Evolutionary conservation across 306 rosid genomes (phyloP).

Genomic region (Fagus sylvatica): DNA sequence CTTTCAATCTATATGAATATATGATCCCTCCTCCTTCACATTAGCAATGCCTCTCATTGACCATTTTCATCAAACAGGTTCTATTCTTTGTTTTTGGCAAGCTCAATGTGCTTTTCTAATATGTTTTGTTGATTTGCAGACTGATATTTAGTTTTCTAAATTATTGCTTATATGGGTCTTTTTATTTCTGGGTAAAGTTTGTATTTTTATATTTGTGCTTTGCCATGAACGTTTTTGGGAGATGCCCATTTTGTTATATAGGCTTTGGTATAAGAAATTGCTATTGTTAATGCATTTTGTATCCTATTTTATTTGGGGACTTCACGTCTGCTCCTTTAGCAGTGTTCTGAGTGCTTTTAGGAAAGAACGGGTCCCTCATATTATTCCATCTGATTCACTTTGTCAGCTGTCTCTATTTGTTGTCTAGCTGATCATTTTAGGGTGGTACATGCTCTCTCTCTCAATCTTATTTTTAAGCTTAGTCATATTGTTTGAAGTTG

Average conservation of each 20-base stretch:
- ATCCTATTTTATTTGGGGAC: not conserved
- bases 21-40: not conserved
- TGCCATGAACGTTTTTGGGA: no score
- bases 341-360: not conserved
- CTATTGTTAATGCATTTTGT: no score
- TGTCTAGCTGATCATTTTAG: conserved; percentile 13
- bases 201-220: not conserved
- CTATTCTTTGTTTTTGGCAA: not conserved
- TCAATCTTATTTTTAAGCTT: no score
- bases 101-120: not conserved
- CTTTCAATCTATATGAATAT: no score
- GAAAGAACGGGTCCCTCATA: conserved; percentile 27
- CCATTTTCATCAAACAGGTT: not conserved
- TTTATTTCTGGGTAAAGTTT: not conserved
- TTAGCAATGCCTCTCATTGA: not conserved
- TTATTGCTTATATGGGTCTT: not conserved
- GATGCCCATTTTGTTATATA: no score
- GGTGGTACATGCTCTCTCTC: conserved; percentile 6
- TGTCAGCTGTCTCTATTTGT: not conserved
- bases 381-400: conserved; percentile 6
- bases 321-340: conserved; percentile 8
- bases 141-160: not conserved
- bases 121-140: no score
- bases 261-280: no score
- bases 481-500: no score